Conservation (phyloP, 371 early-diverging fungal species). For the Mycotypha africana region DNA sequence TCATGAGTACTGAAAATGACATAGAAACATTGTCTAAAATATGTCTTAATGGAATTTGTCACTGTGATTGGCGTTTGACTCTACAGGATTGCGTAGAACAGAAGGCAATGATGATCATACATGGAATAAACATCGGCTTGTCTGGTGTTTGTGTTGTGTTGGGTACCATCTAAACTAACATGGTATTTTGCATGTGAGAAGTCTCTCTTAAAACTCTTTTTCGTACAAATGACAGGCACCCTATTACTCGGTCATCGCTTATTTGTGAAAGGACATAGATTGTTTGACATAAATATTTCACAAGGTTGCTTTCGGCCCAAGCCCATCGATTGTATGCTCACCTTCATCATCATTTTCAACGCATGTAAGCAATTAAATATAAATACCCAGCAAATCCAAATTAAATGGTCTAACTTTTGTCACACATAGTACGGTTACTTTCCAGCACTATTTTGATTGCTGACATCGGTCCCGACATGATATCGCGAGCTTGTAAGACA, state of each 20-base stretch:
- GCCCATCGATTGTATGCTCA: constrained; percentile 25
- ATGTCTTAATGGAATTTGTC: constrained; percentile 15
- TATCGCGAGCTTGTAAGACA: constrained; percentile 26
- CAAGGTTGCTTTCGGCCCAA: constrained; percentile 21
- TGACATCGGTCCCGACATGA: constrained; percentile 19
- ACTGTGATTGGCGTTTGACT: constrained; percentile 24
- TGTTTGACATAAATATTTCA: constrained; percentile 11
- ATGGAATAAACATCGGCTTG: constrained; percentile 17
- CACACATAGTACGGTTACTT: constrained; percentile 15
- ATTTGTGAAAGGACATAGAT: constrained; percentile 14
- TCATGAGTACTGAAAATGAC: too few species aligned
- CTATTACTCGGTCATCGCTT: constrained; percentile 11
- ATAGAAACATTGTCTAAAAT: constrained; percentile 7
- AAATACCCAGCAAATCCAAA: too few species aligned
- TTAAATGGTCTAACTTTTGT: too few species aligned
- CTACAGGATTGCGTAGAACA: constrained; percentile 14
- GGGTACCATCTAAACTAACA: background rate
- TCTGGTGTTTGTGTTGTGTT: constrained; percentile 12
- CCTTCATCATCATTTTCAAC: constrained; percentile 19
- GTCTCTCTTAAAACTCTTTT: background rate
- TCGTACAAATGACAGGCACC: too few species aligned
- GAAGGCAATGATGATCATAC: constrained; percentile 17
- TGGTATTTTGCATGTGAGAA: background rate
- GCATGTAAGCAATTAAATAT: constrained; percentile 19
- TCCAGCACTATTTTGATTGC: constrained; percentile 18